phyloP scores from a whole-genome alignment of 257 asterid species.

The Nicotiana tomentosiformis region DNA sequence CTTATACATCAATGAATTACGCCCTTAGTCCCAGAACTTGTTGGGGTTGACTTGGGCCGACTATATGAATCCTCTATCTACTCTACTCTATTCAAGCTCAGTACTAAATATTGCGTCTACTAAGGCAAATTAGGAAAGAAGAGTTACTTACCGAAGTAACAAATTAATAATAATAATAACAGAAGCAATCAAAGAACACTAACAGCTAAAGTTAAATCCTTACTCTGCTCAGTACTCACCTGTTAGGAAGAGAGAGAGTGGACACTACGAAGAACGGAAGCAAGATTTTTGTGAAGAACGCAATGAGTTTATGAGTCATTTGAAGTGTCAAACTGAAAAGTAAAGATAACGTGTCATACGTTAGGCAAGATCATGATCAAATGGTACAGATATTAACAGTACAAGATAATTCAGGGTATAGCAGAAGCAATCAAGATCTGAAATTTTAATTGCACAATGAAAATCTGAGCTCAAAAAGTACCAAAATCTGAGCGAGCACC shows the following conservation, averaged over 20 bases:
- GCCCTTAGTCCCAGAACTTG: background rate
- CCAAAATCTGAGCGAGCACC: too few species aligned
- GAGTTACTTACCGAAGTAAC: background rate
- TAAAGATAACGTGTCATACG: background rate
- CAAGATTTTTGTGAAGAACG: constrained; percentile 16
- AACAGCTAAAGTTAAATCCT: background rate
- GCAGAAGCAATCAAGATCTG: background rate
- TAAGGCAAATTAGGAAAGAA: background rate
- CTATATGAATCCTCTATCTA: background rate
- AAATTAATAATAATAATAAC: background rate
- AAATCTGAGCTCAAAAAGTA: background rate
- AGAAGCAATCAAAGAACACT: background rate
- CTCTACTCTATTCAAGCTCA: background rate
- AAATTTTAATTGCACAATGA: background rate
- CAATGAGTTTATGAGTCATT: constrained; percentile 25
- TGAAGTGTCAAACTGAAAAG: constrained; percentile 22
- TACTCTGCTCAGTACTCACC: constrained; percentile 22
- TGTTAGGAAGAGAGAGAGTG: constrained; percentile 15
- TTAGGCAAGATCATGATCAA: background rate
- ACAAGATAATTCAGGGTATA: background rate
- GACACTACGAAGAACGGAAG: constrained; percentile 30
- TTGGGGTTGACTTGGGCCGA: too few species aligned
- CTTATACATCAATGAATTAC: background rate
- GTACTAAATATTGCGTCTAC: background rate
- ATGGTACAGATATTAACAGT: background rate